phyloP scores from a whole-genome alignment of 495 filamentous ascomycete genomes.

The Xylaria castorea region DNA sequence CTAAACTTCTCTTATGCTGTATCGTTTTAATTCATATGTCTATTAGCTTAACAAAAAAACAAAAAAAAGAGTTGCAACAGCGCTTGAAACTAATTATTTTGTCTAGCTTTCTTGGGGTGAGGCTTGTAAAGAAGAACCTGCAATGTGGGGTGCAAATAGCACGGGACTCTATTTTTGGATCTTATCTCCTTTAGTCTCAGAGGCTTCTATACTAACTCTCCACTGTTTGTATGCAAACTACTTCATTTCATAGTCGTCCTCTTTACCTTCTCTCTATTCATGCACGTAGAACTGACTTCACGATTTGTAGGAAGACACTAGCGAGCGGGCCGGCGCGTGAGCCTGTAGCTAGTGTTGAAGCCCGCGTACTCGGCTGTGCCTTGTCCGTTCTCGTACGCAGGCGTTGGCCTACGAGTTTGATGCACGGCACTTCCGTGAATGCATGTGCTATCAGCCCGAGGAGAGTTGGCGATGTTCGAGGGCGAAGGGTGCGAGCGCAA shows the following conservation, averaged over 20 bases:
- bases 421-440: background rate
- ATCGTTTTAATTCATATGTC: background rate
- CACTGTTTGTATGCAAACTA: background rate
- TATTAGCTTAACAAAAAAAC: background rate
- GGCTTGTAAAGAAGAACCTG: background rate
- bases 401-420: background rate
- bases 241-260: background rate
- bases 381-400: background rate
- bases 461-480: background rate
- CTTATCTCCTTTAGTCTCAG: background rate
- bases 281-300: background rate
- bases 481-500: background rate
- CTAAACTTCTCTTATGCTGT: background rate
- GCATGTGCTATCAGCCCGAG: background rate
- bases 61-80: background rate
- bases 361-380: background rate
- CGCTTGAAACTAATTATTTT: background rate
- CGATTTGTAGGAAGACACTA: background rate
- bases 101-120: background rate
- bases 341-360: background rate
- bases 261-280: background rate
- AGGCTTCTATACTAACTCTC: background rate
- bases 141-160: background rate
- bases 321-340: background rate
- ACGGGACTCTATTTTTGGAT: background rate